Conservation (phyloP, 1,284 basidiomycete genomes). For the Ceratobasidium sp. region DNA sequence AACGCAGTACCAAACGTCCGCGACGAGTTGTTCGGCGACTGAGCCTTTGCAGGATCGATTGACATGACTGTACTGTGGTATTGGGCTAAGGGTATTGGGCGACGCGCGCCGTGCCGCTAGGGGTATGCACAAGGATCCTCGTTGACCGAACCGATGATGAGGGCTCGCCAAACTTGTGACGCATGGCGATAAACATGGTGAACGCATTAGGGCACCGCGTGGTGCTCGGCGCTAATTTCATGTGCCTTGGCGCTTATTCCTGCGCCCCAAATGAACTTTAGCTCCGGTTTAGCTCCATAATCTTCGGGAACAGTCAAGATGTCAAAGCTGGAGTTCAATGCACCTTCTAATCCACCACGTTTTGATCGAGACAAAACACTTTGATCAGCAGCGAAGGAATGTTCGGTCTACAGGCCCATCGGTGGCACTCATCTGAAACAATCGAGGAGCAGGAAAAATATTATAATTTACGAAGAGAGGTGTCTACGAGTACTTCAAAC, state of each 20-base stretch:
- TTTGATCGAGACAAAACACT: too few relatives aligned
- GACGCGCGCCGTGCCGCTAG: constrained; percentile 12
- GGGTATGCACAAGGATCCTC: not conserved
- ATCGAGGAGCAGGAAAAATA: too few relatives aligned
- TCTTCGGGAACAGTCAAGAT: too few relatives aligned
- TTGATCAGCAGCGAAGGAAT: too few relatives aligned
- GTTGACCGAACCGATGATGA: constrained; percentile 10
- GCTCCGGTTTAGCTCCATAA: too few relatives aligned
- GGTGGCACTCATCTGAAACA: too few relatives aligned
- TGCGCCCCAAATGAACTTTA: too few relatives aligned
- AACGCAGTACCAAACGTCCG: constrained; percentile 39
- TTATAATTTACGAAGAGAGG: too few relatives aligned
- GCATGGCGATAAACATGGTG: constrained; percentile 4
- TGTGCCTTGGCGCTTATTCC: not conserved
- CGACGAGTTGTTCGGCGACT: constrained; percentile 21
- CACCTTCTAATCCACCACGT: too few relatives aligned
- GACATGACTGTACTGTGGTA: constrained; percentile 13
- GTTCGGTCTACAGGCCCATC: too few relatives aligned
- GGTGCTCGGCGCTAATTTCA: not conserved
- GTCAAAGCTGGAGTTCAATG: too few relatives aligned
- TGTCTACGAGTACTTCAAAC: too few relatives aligned
- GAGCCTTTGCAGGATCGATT: constrained; percentile 32
- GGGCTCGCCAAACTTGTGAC: not conserved
- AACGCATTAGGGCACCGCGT: not conserved
- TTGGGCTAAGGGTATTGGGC: constrained; percentile 7